Evolutionary conservation across 1,139 yeast genomes (phyloP).

Genomic region (Candida sanyaensis): DNA sequence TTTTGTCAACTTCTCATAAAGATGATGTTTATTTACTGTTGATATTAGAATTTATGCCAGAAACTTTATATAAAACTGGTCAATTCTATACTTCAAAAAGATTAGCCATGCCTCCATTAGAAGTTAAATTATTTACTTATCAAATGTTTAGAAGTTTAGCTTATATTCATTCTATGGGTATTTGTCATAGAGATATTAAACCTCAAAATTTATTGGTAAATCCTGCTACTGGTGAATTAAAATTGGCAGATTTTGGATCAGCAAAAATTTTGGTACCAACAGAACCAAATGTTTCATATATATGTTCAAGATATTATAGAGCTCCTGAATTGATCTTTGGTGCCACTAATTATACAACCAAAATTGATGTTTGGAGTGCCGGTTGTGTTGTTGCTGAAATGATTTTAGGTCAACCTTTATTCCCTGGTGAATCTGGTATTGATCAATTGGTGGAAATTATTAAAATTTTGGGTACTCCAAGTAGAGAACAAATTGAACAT

Average conservation of each 20-base stretch:
- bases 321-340: constrained; percentile 95
- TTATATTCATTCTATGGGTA: constrained; percentile 86
- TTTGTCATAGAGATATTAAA: constrained; percentile 96
- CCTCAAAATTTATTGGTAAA: constrained; percentile 93
- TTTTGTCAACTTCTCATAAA: constrained; percentile 77
- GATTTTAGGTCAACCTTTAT: constrained; percentile 90
- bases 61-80: constrained; percentile 87
- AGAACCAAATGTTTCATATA: constrained; percentile 94
- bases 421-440: constrained; percentile 97
- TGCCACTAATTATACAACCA: constrained; percentile 91
- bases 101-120: constrained; percentile 84
- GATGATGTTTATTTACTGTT: constrained; percentile 85
- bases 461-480: constrained; percentile 93
- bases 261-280: constrained; percentile 87
- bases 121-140: constrained; percentile 86
- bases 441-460: constrained; percentile 97
- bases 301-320: constrained; percentile 93
- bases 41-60: constrained; percentile 91
- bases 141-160: constrained; percentile 90
- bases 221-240: constrained; percentile 79
- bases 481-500: constrained; percentile 85
- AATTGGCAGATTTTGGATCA: constrained; percentile 98
- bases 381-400: constrained; percentile 98
- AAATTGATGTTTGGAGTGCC: constrained; percentile 96
- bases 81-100: constrained; percentile 78